A percentile compares a stretch with the other conserved stretches of the same genome.
phyloP scores from a whole-genome alignment of 805 yeast species.

The Wickerhamiella galacta region DNA sequence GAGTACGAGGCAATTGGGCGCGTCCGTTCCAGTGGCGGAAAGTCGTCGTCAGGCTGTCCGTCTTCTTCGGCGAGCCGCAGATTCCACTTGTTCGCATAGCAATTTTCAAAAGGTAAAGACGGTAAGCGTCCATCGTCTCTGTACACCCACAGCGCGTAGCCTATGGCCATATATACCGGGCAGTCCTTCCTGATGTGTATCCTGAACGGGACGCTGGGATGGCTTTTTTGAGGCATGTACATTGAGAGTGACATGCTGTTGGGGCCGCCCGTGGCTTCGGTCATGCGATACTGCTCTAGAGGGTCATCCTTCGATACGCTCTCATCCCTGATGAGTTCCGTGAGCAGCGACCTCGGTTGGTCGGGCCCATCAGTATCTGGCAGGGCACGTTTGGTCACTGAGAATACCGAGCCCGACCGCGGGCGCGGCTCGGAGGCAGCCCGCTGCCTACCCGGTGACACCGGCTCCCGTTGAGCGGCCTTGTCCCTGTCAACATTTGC shows the following conservation, averaged over 20 bases:
- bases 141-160: constrained; percentile 29
- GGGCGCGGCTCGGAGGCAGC: not conserved
- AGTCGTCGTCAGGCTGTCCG: constrained; percentile 76
- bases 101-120: constrained; percentile 14
- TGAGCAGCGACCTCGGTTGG: constrained; percentile 2
- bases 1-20: constrained; percentile 54
- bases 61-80: constrained; percentile 81
- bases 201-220: constrained; percentile 20
- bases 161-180: constrained; percentile 38
- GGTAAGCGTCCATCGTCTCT: constrained; percentile 17
- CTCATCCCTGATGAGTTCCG: constrained; percentile 1
- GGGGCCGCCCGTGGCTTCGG: constrained; percentile 8
- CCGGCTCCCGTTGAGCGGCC: not conserved
- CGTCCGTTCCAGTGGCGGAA: constrained; percentile 68
- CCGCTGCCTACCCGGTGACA: not conserved
- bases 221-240: constrained; percentile 20
- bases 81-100: constrained; percentile 56
- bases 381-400: not conserved
- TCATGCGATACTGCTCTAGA: constrained; percentile 14
- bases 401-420: not conserved
- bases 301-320: constrained; percentile 11
- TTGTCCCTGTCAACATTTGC: constrained; percentile 1
- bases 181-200: constrained; percentile 24
- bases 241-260: constrained; percentile 15
- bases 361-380: not conserved